phyloP scores from a whole-genome alignment of 768 basidiomycete genomes.

The Pulveroboletus sp. region DNA sequence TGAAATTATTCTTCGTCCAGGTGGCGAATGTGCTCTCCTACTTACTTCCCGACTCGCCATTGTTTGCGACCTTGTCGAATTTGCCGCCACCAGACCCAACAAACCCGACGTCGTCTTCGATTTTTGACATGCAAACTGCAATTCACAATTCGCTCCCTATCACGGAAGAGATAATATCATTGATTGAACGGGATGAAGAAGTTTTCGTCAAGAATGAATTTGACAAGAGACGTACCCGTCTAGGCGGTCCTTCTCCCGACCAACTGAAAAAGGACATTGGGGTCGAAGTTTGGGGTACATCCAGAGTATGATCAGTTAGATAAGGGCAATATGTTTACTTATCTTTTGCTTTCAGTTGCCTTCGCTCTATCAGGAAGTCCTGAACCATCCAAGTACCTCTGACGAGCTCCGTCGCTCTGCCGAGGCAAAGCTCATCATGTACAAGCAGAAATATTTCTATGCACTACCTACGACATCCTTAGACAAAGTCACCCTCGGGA shows the following conservation, averaged over 20 bases:
- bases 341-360: constrained; percentile 54
- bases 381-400: constrained; percentile 75
- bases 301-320: constrained; percentile 44
- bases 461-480: constrained; percentile 48
- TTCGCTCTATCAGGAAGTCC: constrained; percentile 68
- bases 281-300: constrained; percentile 58
- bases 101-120: constrained; percentile 62
- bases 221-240: constrained; percentile 70
- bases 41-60: constrained; percentile 71
- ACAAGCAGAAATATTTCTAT: constrained; percentile 59
- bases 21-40: constrained; percentile 63
- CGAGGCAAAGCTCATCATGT: constrained; percentile 71
- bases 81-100: constrained; percentile 79
- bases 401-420: constrained; percentile 77
- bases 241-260: constrained; percentile 64
- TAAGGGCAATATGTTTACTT: constrained; percentile 3
- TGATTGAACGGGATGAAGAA: constrained; percentile 65
- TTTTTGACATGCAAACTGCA: constrained; percentile 53
- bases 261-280: constrained; percentile 62
- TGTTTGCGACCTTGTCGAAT: constrained; percentile 57
- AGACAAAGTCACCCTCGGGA: constrained; percentile 47
- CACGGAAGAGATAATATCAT: constrained; percentile 65
- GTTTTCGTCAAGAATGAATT: constrained; percentile 61
- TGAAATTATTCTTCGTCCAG: constrained; percentile 36
- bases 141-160: constrained; percentile 69